Evolutionary conservation across 441 rosid genomes (phyloP).

Genomic region (Omphalea diandra): DNA sequence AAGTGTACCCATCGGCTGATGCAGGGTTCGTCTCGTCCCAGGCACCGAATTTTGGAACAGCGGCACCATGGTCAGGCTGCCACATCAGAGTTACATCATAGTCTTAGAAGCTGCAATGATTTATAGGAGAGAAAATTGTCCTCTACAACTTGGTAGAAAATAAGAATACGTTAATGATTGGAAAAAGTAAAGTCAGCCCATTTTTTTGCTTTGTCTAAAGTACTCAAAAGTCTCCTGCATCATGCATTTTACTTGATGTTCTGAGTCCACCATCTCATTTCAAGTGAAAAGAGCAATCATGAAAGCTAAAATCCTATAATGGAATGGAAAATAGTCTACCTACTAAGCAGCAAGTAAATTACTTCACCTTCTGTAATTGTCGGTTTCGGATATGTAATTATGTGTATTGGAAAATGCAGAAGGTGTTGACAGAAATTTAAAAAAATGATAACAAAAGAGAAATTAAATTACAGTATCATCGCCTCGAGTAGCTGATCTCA

Average conservation of each 20-base stretch:
- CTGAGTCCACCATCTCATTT: too few relatives aligned
- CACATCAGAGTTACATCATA: slow-evolving; percentile 12
- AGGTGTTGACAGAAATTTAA: background rate
- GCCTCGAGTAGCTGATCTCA: slow-evolving; percentile 9
- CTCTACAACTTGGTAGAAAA: background rate
- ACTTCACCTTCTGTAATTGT: too few relatives aligned
- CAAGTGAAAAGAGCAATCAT: too few relatives aligned
- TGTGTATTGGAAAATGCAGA: background rate
- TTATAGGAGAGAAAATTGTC: background rate
- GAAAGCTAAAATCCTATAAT: background rate
- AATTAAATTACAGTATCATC: slow-evolving; percentile 2
- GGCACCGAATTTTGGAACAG: slow-evolving; percentile 85
- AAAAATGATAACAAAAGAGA: background rate
- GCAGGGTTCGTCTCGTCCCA: slow-evolving; percentile 93
- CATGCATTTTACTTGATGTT: too few relatives aligned
- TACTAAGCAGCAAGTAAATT: too few relatives aligned
- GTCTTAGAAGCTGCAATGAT: background rate
- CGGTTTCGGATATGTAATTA: too few relatives aligned
- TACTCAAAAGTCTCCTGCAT: too few relatives aligned
- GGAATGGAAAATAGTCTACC: background rate
- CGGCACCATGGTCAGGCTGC: slow-evolving; percentile 63
- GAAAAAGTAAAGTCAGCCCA: too few relatives aligned
- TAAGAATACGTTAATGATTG: too few relatives aligned
- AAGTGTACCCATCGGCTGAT: slow-evolving; percentile 80
- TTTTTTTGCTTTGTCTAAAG: too few relatives aligned